These are phyloP conservation scores for Fusarium musae DNA, from an alignment of 2,329 filamentous ascomycete species.

Conservation along the genomic window DNA sequence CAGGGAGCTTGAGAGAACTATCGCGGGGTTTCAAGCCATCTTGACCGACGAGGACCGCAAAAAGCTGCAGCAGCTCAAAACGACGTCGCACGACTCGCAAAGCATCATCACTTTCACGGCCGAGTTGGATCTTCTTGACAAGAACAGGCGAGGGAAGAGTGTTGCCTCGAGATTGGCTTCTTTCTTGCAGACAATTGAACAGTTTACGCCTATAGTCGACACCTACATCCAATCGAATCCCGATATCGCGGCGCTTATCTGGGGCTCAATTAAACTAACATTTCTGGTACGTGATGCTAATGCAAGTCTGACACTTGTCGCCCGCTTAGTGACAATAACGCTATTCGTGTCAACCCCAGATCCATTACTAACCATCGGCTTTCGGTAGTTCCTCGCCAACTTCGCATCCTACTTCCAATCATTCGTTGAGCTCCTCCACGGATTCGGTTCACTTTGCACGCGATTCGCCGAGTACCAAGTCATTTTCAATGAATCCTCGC, in stretches of 20 bases:
- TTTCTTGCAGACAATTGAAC: constrained; percentile 25
- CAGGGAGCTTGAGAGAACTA: background rate
- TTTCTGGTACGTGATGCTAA: background rate
- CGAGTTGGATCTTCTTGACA: constrained; percentile 7
- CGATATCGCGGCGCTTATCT: background rate
- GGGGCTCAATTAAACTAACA: constrained; percentile 18
- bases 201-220: constrained; percentile 23
- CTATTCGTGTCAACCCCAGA: no score
- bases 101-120: constrained; percentile 29
- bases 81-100: constrained; percentile 6
- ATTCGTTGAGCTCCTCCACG: constrained; percentile 20
- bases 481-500: background rate
- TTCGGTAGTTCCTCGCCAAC: constrained; percentile 17
- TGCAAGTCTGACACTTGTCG: no score
- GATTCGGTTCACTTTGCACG: constrained; percentile 8
- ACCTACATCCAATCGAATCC: constrained; percentile 22
- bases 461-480: constrained; percentile 21
- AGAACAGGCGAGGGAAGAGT: constrained; percentile 17
- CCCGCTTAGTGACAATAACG: no score
- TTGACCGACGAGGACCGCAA: constrained; percentile 22
- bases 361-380: background rate
- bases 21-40: constrained; percentile 18
- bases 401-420: constrained; percentile 34
- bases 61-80: constrained; percentile 9
- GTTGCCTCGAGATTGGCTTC: constrained; percentile 16